Base-by-base conservation (phyloP, 2,329 filamentous ascomycete species). In the Verticillium klebahnii region DNA sequence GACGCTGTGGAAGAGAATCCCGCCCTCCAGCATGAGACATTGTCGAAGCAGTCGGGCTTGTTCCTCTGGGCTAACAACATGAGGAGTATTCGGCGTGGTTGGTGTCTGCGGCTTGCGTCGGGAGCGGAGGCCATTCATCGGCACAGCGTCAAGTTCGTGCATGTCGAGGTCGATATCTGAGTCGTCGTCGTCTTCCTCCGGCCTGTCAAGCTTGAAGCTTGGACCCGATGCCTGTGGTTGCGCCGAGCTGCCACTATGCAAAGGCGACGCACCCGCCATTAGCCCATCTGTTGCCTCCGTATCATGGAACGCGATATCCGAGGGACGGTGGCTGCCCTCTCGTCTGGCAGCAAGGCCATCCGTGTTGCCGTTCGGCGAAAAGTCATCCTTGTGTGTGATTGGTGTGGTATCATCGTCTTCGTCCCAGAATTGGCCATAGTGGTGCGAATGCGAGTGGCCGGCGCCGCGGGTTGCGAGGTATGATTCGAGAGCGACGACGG, bases 401-500 rank as follows among this genome's bases (percentile, higher is more conserved):
- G 7, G 73, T 66, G 8, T 69, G 31, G 73, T 67, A 34, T 71
- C 74, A 14, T 76, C 76, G 32, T 79, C 77, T 3, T 80, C 79
- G 37, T 83, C 81, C 76, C 80, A 84, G 37, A 74, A 74, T 12
- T 71, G 71, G 3, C 45, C 45, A 61, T 78, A 78, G 36, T 78
- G 73, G 66, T 88, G 85, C 1, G 83, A 81, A 69, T 88, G 84
- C 1, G 83, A 84, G 69, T 87, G 86, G 1, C 84, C 80, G 1
- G 86, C 87, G 54, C 86, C 86, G 61, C 85, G 77, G 2, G 89
- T 90, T 0, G 92, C 93, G 67, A 98, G 88, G 73, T 93, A 92
- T 77, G 95, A 96, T 74, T 98, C 94, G 59, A 97, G 84, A 2
- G 87, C 85, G 7, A 96, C 91, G 3, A 97, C 93, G 4, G 90